phyloP scores from a whole-genome alignment of 345 rosid genomes.

The Aquilaria sinensis region DNA sequence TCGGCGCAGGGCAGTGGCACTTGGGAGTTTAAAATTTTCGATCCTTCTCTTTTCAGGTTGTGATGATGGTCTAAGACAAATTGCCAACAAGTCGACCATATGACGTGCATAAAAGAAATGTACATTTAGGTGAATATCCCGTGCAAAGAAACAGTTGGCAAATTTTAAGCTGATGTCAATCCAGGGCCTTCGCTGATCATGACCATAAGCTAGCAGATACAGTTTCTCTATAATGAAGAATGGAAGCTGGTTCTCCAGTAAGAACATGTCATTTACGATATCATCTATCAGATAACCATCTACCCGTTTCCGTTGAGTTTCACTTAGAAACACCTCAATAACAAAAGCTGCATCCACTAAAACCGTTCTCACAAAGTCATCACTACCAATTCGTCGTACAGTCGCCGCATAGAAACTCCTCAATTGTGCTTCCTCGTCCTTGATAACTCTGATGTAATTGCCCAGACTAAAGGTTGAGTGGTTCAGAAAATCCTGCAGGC shows the following conservation, averaged over 20 bases:
- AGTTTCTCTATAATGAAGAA: constrained; percentile 5
- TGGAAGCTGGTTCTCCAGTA: constrained; percentile 36
- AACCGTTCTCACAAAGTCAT: constrained; percentile 12
- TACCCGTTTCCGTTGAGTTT: background rate
- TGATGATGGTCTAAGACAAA: no score
- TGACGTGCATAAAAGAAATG: no score
- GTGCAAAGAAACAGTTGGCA: no score
- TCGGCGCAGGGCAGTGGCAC: no score
- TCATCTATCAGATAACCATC: constrained; percentile 8
- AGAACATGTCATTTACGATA: constrained; percentile 17
- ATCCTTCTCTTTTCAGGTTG: no score
- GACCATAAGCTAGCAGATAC: background rate
- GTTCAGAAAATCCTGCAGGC: constrained; percentile 10
- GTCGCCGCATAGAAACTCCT: constrained; percentile 19
- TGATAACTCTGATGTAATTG: constrained; percentile 3
- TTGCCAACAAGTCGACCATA: no score
- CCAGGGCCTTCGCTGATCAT: background rate
- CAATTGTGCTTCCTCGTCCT: constrained; percentile 1
- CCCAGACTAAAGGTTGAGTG: background rate
- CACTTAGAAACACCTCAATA: constrained; percentile 16
- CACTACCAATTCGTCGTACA: background rate
- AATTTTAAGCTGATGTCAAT: no score
- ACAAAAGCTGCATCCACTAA: constrained; percentile 17
- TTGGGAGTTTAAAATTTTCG: no score
- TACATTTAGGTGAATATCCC: no score